Base-by-base conservation (phyloP, 345 rosid genomes). In the Angophora floribunda region DNA sequence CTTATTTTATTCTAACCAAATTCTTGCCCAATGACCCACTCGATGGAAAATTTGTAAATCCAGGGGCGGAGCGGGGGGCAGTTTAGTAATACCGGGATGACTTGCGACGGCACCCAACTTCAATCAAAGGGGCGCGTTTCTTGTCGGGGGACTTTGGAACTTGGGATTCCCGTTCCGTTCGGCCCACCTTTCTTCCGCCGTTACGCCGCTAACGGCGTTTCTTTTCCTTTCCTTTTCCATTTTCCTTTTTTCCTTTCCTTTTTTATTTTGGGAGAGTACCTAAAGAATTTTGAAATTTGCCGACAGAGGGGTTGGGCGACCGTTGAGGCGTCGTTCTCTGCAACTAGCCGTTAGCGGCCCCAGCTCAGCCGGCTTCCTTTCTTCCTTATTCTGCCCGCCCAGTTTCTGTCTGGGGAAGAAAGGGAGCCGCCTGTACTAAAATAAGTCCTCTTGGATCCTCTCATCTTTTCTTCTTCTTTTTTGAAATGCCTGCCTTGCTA, bases 241-340 rank as follows among this genome's bases (percentile, higher is more conserved):
- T 50, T 4, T 7, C 1, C 26, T 15, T 16, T 19, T 3, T 1
- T 4, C 4, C 28, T 3, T 5, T 9, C 7, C 26, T 44, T 7
- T 9, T 26, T 67, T 41, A 14, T 24, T 11, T 1, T 7, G 21
- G 45, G 4, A 12, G 55, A n/a, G 67, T 30, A 21, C 36, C n/a
- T 49, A 6, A 1, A 49, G n/a, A 16, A 52, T n/a, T 78, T 87
- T 87, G 82, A 87, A 36, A 47, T 50, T 67, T 87, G 49, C 87
- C 87, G 87, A 51, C 75, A 28, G 30, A 36, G 51, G 87, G 30
- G 30, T 26, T 9, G n/a, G 44, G 59, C n/a, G 87, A 86, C 87
- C 87, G 87, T 86, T 86, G 87, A 50, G 32, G 79, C 84, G 84
- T 41, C 15, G 49, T 6, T 75, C 84, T 75, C 49, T 7, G 15